Conservation (phyloP, 306 rosid genomes). For the Rosa chinensis region DNA sequence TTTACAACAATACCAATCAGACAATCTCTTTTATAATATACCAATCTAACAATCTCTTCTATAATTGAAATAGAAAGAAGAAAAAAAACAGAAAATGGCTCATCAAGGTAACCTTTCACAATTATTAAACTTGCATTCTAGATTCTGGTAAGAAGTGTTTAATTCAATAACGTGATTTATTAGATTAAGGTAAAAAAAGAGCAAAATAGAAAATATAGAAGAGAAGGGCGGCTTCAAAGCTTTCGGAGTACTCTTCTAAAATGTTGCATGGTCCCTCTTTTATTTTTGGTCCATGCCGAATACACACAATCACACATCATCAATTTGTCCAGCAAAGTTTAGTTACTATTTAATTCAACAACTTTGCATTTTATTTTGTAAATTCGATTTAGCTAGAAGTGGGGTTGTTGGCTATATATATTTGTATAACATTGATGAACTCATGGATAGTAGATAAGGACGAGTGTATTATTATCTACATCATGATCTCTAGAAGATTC, state of each 20-base stretch:
- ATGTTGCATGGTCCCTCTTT: not conserved
- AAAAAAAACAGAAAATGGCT: not conserved
- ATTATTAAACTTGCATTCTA: no score
- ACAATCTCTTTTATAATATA: no score
- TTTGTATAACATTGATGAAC: no score
- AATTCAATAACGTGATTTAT: not conserved
- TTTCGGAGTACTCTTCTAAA: not conserved
- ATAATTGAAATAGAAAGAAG: not conserved
- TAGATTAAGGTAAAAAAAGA: not conserved
- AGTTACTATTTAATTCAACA: no score
- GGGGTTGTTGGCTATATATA: no score
- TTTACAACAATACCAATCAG: not conserved
- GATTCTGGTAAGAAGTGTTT: not conserved
- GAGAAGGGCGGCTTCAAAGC: not conserved
- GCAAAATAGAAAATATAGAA: not conserved
- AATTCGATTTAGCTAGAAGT: no score
- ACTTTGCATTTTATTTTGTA: no score
- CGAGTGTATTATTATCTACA: no score
- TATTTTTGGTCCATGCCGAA: not conserved
- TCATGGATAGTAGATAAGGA: no score
- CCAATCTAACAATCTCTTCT: not conserved
- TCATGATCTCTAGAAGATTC: no score
- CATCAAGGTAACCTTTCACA: not conserved
- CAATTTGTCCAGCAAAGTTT: not conserved
- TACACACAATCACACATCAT: not conserved